These are phyloP conservation scores for Annulohypoxylon bovei DNA, from an alignment of 495 filamentous ascomycete genomes.

Conservation along the genomic window DNA sequence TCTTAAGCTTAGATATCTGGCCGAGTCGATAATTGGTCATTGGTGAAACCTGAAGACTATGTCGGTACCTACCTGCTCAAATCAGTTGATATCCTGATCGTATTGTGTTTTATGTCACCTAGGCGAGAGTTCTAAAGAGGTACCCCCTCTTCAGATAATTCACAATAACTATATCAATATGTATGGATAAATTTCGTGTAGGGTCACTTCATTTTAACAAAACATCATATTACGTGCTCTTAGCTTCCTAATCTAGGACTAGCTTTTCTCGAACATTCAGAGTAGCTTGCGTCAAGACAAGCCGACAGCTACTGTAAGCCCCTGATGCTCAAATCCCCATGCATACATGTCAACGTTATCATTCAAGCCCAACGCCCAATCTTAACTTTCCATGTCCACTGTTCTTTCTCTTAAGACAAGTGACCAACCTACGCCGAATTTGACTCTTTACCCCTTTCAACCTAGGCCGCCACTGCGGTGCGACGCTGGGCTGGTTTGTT, in stretches of 20 bases:
- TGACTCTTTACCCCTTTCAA: not conserved
- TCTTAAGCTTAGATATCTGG: slow-evolving; percentile 18
- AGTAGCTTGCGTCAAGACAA: not conserved
- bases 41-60: too few relatives aligned
- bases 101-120: too few relatives aligned
- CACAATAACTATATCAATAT: too few relatives aligned
- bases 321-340: not conserved
- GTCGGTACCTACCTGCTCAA: too few relatives aligned
- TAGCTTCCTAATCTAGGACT: not conserved
- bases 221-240: not conserved
- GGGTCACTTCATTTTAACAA: not conserved
- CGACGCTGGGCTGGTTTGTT: slow-evolving; percentile 36
- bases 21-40: too few relatives aligned
- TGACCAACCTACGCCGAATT: slow-evolving; percentile 1
- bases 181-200: not conserved
- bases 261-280: not conserved
- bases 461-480: slow-evolving; percentile 31
- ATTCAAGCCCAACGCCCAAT: not conserved
- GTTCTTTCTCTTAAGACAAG: not conserved
- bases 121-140: too few relatives aligned
- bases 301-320: not conserved
- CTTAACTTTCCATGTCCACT: not conserved
- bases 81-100: too few relatives aligned
- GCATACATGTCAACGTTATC: slow-evolving; percentile 23
- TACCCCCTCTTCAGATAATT: too few relatives aligned